A percentile compares a stretch with the other conserved stretches of the same genome.
Conservation (phyloP, 2,329 filamentous ascomycete species). For the Cercospora sp. region DNA sequence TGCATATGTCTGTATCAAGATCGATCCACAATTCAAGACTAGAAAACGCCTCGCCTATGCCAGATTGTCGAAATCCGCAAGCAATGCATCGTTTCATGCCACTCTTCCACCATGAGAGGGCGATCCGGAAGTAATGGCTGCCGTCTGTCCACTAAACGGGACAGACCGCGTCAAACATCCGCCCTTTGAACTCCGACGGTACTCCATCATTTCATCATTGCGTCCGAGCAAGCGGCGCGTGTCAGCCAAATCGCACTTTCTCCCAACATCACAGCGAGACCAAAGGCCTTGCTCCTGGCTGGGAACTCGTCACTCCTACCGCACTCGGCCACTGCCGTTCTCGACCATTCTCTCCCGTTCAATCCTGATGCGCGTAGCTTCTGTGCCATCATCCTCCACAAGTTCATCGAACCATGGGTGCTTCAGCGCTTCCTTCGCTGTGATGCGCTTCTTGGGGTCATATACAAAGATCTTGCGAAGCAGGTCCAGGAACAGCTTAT, state of each 20-base stretch:
- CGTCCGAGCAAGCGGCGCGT: background rate
- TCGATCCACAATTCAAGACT: background rate
- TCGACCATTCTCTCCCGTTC: conserved; percentile 34
- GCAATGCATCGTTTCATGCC: conserved; percentile 16
- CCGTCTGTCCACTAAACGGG: background rate
- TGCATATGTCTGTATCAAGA: conserved; percentile 13
- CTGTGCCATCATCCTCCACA: conserved; percentile 65
- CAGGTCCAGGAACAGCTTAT: conserved; percentile 63
- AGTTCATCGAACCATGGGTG: conserved; percentile 67
- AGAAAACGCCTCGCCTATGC: conserved; percentile 18
- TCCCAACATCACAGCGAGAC: background rate
- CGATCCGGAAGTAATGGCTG: conserved; percentile 1
- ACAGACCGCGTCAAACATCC: background rate
- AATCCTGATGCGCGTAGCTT: conserved; percentile 57
- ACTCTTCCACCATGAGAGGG: background rate
- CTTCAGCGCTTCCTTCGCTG: conserved; percentile 64
- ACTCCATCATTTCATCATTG: conserved; percentile 12
- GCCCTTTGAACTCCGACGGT: conserved; percentile 7
- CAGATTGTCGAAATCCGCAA: conserved; percentile 9
- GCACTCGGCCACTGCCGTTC: conserved; percentile 17
- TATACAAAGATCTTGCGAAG: conserved; percentile 65
- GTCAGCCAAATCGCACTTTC: background rate
- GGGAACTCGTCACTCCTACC: conserved; percentile 7
- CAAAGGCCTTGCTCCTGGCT: background rate
- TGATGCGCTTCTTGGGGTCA: conserved; percentile 64